Conservation (phyloP, 2,329 filamentous ascomycete species). For the Colletotrichum cordylinicola region DNA sequence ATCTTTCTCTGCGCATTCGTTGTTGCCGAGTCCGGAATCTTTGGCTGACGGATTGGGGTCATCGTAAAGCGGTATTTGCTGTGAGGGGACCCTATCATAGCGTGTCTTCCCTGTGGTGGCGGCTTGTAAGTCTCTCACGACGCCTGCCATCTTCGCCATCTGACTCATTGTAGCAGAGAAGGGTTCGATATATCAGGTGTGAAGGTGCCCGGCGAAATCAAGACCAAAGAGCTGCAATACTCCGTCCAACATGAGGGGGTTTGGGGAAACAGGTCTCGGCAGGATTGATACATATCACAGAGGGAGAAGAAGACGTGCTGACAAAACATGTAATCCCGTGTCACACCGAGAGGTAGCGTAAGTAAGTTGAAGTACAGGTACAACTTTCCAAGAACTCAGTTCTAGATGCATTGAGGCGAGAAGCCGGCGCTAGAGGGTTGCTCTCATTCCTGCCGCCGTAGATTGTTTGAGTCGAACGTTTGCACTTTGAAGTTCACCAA, state of each 20-base stretch:
- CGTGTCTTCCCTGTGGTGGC: not conserved
- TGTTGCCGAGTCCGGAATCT: not conserved
- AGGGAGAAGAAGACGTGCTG: not conserved
- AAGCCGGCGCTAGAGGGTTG: too few relatives aligned
- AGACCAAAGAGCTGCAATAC: not conserved
- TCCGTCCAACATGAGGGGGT: rapidly evolving
- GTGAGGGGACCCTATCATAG: not conserved
- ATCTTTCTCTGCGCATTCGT: not conserved
- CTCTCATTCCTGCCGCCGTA: too few relatives aligned
- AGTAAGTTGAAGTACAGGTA: not conserved
- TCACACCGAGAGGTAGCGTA: not conserved
- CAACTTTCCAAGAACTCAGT: not conserved
- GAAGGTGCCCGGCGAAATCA: not conserved
- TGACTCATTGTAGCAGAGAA: not conserved
- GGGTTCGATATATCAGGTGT: not conserved
- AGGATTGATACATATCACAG: not conserved
- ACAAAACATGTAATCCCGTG: not conserved
- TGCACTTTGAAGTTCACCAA: not conserved
- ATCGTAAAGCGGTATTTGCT: not conserved
- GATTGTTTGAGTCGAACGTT: not conserved
- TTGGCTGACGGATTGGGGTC: not conserved
- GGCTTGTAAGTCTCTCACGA: not conserved
- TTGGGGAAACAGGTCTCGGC: too few relatives aligned
- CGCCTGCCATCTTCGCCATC: not conserved
- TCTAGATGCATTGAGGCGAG: not conserved